Percentiles rank a stretch among this genome's conserved stretches.
These are phyloP conservation scores for Ilex aquifolium DNA, from an alignment of 257 asterid species.

Conservation along the genomic window DNA sequence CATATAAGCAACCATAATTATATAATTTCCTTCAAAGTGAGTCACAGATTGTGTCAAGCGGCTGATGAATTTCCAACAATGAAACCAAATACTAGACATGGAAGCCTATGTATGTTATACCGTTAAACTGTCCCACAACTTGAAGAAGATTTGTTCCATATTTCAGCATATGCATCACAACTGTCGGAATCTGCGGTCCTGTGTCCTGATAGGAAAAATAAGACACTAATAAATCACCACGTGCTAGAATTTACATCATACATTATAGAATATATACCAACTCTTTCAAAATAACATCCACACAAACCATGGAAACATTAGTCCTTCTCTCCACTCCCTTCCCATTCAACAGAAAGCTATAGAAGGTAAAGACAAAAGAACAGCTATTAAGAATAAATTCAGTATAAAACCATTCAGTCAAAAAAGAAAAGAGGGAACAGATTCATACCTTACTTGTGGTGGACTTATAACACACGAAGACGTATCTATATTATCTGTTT, in stretches of 20 bases:
- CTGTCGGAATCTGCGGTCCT: conserved; percentile 82
- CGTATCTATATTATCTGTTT: conserved; percentile 59
- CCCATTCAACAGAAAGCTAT: conserved; percentile 91
- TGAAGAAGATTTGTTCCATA: conserved; percentile 90
- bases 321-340: conserved; percentile 70
- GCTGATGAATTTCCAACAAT: conserved; percentile 13
- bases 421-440: conserved; percentile 10
- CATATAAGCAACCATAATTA: conserved; percentile 65
- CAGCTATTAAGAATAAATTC: neutral
- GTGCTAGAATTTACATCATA: conserved; percentile 2
- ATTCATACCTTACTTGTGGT: conserved; percentile 62
- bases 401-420: neutral
- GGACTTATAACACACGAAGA: conserved; percentile 83
- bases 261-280: neutral
- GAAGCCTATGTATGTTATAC: conserved; percentile 31
- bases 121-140: conserved; percentile 83
- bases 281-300: conserved; percentile 6
- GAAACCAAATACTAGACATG: conserved; percentile 3
- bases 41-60: conserved; percentile 17
- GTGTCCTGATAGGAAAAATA: conserved; percentile 47
- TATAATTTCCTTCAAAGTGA: conserved; percentile 62
- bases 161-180: conserved; percentile 54
- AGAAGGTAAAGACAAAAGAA: conserved; percentile 20
- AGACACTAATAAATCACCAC: neutral
- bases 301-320: conserved; percentile 47